Evolutionary conservation across 2,329 filamentous ascomycete genomes (phyloP), one percentile per base, ranked within the genome.

Genomic region (Penicillium sp.): DNA sequence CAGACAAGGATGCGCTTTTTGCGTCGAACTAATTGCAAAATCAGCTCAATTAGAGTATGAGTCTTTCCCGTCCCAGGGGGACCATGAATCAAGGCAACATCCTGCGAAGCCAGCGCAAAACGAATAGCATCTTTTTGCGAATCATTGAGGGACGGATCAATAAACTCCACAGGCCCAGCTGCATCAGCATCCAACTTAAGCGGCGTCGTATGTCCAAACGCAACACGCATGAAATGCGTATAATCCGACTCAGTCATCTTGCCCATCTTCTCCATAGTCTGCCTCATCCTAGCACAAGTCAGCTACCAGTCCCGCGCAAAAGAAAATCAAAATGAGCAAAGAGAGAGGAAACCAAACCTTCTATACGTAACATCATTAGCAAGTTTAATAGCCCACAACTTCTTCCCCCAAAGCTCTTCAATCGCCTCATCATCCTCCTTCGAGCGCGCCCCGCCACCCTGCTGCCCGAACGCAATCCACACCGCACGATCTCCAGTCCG

Each of bases 41-140:
- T 96, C 11, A 99, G 80, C 72, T 99, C 94, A 56, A 99, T 93
- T 36, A 99, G 77, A 0, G 94, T 97, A 70, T 97, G 93, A 0
- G 94, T 99, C 73, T 99, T 99, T 45, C 94, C 94, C 0, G 94
- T 99, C 1, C 94, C 94, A 0, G 94, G 94, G 0, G 94, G 94
- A 0, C 94, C 94, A 69, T 99, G 94, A 50, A 99, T 96, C 55
- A 97, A 79, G 2, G 91, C 90, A 27, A 97, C 82, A 66, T 97
- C 91, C 49, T 81, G 81, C 1, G 89, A 88, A 7, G 87, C 88
- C 50, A 99, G 76, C 0, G 93, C 91, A 68, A 97, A 99, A n/a
- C 84, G 76, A 56, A 87, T 81, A 1, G 84, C 84, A 58, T 85
- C 81, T 63, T 84, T 81, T 61, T 87, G 84, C 13, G 82, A 85